phyloP scores from a whole-genome alignment of 164 flowering plant genomes.

The Euptelea pleiosperma region DNA sequence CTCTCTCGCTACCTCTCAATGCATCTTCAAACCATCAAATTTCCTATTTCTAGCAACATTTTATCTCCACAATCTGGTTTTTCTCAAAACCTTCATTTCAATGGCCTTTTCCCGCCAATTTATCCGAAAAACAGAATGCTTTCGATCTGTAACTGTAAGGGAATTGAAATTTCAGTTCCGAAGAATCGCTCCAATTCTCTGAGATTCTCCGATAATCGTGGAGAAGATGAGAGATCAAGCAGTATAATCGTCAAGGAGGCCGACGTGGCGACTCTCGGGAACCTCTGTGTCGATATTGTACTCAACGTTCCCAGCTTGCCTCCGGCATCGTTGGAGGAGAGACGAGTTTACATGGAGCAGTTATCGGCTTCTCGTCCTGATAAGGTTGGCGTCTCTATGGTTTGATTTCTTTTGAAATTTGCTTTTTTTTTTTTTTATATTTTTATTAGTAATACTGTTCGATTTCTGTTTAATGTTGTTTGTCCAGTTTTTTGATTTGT shows the following conservation, averaged over 20 bases:
- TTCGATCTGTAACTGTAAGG: conserved; percentile 24
- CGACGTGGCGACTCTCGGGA: conserved; percentile 81
- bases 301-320: conserved; percentile 81
- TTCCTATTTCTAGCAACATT: conserved; percentile 7
- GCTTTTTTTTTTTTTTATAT: too few species aligned
- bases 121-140: neutral
- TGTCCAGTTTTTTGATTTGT: too few species aligned
- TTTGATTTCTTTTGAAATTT: too few species aligned
- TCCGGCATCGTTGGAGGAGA: conserved; percentile 45
- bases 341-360: conserved; percentile 67
- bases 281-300: conserved; percentile 89
- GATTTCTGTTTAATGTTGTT: too few species aligned
- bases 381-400: too few species aligned
- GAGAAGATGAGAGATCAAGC: conserved; percentile 17
- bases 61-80: neutral
- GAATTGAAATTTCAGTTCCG: conserved; percentile 23
- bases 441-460: too few species aligned
- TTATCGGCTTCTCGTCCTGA: conserved; percentile 74
- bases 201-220: conserved; percentile 7
- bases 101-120: conserved; percentile 14
- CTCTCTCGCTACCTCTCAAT: too few species aligned
- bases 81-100: conserved; percentile 23
- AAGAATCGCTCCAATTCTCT: conserved; percentile 9
- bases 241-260: conserved; percentile 28
- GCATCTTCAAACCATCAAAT: conserved; percentile 22